Conservation (phyloP, 805 yeast species). For the Vanderwaltozyma yarrowii region DNA sequence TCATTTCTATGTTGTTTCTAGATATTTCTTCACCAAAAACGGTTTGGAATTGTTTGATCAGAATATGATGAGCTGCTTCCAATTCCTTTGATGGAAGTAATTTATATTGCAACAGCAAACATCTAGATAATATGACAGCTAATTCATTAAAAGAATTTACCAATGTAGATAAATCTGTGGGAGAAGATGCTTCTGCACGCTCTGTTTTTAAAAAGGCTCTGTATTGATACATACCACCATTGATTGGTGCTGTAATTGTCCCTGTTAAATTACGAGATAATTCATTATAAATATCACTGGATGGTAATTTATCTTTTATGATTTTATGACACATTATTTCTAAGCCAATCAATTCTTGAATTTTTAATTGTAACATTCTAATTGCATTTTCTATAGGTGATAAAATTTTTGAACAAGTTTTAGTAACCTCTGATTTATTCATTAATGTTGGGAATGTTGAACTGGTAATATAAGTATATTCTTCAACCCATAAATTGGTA, state of each 20-base stretch:
- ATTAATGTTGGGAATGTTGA: conserved; percentile 80
- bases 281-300: conserved; percentile 44
- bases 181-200: conserved; percentile 24
- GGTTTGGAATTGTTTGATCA: conserved; percentile 51
- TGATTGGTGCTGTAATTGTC: conserved; percentile 85
- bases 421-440: conserved; percentile 67
- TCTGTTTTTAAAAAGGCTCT: conserved; percentile 45
- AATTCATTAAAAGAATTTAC: conserved; percentile 48
- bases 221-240: conserved; percentile 85
- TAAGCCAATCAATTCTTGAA: conserved; percentile 58
- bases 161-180: conserved; percentile 24
- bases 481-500: conserved; percentile 81
- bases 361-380: conserved; percentile 53
- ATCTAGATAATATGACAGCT: conserved; percentile 50
- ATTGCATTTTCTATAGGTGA: conserved; percentile 85
- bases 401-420: conserved; percentile 38
- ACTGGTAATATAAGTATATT: conserved; percentile 63
- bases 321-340: conserved; percentile 51
- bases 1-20: conserved; percentile 23
- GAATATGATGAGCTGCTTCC: conserved; percentile 54
- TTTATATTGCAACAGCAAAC: conserved; percentile 59
- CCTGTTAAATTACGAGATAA: conserved; percentile 67
- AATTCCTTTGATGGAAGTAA: conserved; percentile 43
- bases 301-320: conserved; percentile 41
- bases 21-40: conserved; percentile 60